Evolutionary conservation across 2,329 filamentous ascomycete species (phyloP), one percentile per base, ranked within the genome.

Genomic region (Sporothrix brunneoviolacea): DNA sequence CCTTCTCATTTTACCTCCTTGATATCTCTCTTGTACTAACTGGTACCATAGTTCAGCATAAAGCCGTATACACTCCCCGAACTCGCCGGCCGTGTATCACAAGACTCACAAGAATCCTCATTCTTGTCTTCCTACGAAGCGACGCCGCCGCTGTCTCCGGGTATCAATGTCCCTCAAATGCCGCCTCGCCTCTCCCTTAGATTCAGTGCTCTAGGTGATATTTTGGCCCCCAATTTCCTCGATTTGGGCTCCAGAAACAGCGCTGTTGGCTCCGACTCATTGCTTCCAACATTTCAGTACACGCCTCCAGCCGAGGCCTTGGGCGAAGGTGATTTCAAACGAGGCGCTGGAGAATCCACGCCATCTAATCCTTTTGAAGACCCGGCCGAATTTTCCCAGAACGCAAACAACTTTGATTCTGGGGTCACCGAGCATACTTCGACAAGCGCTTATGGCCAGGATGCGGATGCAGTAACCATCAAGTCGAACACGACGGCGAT

Each of bases 201-300:
- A 4, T 59, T 63, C 21, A 61, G 59, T 21, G 35, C 48, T 27
- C 32, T 59, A 24, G 39, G 56, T 28, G 40, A 54, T 27, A 42
- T 51, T 27, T 16, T 59, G 45, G 24, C 53, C 16, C 12, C 54
- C 46, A 40, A 53, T 47, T 48, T 58, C 53, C 53, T 60, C 16
- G 54, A 60, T 54, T 8, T 59, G 2, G 53, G 54, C 16, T 12
- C 52, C 7, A 28, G 60, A 36, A 55, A 56, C 46, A 51, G 58
- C 52, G 16, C 64, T 8, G 39, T 53, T 7, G 28, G 59, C 57
- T 27, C 58, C 60, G 39, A 61, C 58, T 13, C 57, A 1, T n/a
- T 36, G 19, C 32, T 65, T 19, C 63, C 62, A 32, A 54, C 63
- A 4, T 60, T 62, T 9, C 61, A 64, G 35, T 64, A 52, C 37